Base-by-base conservation (phyloP, 148 eudicot genomes). In the Heliamphora exappendiculata region DNA sequence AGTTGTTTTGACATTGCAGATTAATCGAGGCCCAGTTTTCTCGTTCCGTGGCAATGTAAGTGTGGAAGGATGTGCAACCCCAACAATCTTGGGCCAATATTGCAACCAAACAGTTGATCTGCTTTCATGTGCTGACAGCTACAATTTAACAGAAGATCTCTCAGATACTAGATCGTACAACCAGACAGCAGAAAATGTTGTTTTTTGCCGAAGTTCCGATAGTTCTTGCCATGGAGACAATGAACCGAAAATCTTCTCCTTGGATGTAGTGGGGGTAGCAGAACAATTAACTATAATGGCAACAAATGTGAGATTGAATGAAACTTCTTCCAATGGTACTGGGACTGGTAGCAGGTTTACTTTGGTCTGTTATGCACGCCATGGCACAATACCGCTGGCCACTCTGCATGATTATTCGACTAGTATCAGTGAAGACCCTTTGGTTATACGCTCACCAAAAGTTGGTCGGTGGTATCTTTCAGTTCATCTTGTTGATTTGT, bases 381-480 rank as follows among this genome's bases (percentile, higher is more conserved):
- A 82, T 81, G 98, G 93, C 62, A 84, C 97, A 59, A 76, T 95
- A 81, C 94, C 98, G 51, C 72, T 66, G 62, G 74, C 82, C 50
- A 77, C 77, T 70, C 49, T 81, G 76, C 86, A 88, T 76, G 98
- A 95, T 79, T 91, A 88, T 82, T 86, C 94, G 57, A 83, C 84
- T 45, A 86, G 89, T 77, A 79, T 95, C 63, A 85, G 79, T 60
- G 80, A 80, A 54, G 83, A 79, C 73, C 87, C 96, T 73, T 75
- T 95, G 84, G 67, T 87, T 64, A 83, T 95, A 75, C 84, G 60
- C 29, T 84, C 80, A 75, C 98, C 97, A 37, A 89, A 84, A 88
- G 83, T 78, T 74, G 98, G 98, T 33, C 86, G 82, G 49, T 95
- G 98, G 98, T 95, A 85, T 59, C 71, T 95, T 73, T 83, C 88